phyloP scores from a whole-genome alignment of 495 filamentous ascomycete species.

The Xylaria intraflava region DNA sequence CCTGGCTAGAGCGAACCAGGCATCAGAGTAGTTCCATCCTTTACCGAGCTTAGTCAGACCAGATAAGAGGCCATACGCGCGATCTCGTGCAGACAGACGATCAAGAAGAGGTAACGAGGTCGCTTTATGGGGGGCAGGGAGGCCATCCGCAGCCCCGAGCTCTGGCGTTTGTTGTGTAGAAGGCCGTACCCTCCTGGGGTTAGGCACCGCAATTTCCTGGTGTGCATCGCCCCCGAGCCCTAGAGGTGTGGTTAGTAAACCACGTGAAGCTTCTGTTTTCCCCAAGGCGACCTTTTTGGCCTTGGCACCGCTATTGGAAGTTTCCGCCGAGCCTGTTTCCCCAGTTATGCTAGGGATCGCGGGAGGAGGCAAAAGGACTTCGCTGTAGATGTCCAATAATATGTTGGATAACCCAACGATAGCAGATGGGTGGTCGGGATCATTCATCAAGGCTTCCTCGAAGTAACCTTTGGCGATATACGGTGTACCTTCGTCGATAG shows the following conservation, averaged over 20 bases:
- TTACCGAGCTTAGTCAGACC: slow-evolving; percentile 75
- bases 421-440: slow-evolving; percentile 68
- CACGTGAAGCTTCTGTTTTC: neutral
- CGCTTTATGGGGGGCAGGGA: slow-evolving; percentile 40
- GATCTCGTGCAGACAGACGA: slow-evolving; percentile 74
- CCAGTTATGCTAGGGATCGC: slow-evolving; percentile 35
- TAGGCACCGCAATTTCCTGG: slow-evolving; percentile 2
- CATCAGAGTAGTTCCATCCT: slow-evolving; percentile 91
- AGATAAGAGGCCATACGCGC: slow-evolving; percentile 75
- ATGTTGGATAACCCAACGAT: slow-evolving; percentile 78
- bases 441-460: slow-evolving; percentile 70
- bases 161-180: slow-evolving; percentile 3
- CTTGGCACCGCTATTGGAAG: slow-evolving; percentile 5
- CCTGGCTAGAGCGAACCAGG: slow-evolving; percentile 82
- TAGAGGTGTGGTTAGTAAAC: slow-evolving; percentile 34
- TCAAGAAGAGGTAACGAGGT: slow-evolving; percentile 59
- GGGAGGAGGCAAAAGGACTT: slow-evolving; percentile 47
- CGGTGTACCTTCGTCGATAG: slow-evolving; percentile 51
- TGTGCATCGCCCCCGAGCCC: slow-evolving; percentile 25
- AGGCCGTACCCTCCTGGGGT: slow-evolving; percentile 2
- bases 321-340: slow-evolving; percentile 12
- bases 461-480: slow-evolving; percentile 66
- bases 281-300: slow-evolving; percentile 3
- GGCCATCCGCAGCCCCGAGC: slow-evolving; percentile 21
- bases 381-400: slow-evolving; percentile 76